phyloP scores from a whole-genome alignment of 345 rosid genomes.

The Syzygium jambos region DNA sequence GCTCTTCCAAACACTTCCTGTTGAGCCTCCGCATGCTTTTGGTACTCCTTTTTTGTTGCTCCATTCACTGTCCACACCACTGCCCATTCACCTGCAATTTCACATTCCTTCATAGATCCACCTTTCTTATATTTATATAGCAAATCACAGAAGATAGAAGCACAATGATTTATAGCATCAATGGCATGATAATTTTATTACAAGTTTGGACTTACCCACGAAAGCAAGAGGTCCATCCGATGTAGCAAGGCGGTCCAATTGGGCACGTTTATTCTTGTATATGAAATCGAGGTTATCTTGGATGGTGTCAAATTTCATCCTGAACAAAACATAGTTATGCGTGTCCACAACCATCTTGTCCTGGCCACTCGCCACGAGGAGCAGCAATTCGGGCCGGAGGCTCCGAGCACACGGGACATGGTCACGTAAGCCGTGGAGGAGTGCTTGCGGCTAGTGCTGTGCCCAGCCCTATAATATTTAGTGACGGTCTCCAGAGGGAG shows the following conservation, averaged over 20 bases:
- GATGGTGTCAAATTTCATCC: constrained; percentile 8
- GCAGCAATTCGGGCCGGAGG: constrained; percentile 24
- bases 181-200: background rate
- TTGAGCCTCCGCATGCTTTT: constrained; percentile 35
- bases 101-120: background rate
- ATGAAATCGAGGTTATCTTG: constrained; percentile 42
- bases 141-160: background rate
- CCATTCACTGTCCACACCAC: constrained; percentile 45
- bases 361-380: constrained; percentile 29
- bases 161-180: background rate
- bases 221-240: constrained; percentile 50
- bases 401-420: constrained; percentile 30
- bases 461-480: constrained; percentile 36
- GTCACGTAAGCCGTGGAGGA: constrained; percentile 32
- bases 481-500: background rate
- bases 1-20: constrained; percentile 40
- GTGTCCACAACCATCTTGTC: constrained; percentile 34
- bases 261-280: constrained; percentile 4
- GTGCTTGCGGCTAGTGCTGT: constrained; percentile 31
- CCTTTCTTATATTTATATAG: background rate
- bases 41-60: constrained; percentile 37
- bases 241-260: constrained; percentile 25
- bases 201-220: constrained; percentile 27
- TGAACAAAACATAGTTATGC: constrained; percentile 40
- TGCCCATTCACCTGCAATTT: constrained; percentile 53